Base-by-base conservation (phyloP, 2,329 filamentous ascomycete species). In the Parascedosporium putredinis region DNA sequence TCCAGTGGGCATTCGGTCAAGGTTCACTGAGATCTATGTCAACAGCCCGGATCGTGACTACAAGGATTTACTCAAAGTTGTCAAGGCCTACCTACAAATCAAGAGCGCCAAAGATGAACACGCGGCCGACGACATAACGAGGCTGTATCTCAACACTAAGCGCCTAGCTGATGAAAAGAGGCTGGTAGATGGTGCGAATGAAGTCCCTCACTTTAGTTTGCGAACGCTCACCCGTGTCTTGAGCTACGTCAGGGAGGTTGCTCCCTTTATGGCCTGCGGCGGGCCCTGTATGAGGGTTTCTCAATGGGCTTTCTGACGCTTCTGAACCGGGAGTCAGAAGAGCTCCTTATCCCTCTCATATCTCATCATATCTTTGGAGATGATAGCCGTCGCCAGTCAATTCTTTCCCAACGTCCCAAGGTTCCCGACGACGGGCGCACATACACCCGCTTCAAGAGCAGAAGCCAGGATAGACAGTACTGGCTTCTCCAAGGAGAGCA, bases 281-380 rank as follows among this genome's bases (percentile, higher is more conserved):
- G 94, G 59, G 87, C 91, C 9, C 71, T 97, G 1, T 95, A 86
- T 55, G 93, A 99, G 70, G 94, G 93, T 0, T 97, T 97, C 62
- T 89, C 88, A 14, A 98, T 98, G 94, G 93, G 90, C 46, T 99
- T 98, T 60, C 70, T 96, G 51, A 98, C 94, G 0, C 78, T 96
- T 5, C 74, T 99, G 10, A 84, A 91, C 59, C 78, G 81, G 58
- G 79, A 84, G 25, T 97, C 93, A 0, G 89, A 95, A 63, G 76
- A 79, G 52, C 70, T 89, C 46, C 75, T 97, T 3, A 71, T 85
- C 44, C 88, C 90, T 1, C 68, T 94, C 23, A 88, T 98, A 49
- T 79, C 86, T 50, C 81, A 88, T 55, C 78, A 93, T 59, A 75
- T 98, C 2, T 80, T 95, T 18, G 80, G 81, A 29, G 82, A 78